Conservation (phyloP, 2,329 filamentous ascomycete species). For the Lizonia empirigonia region DNA sequence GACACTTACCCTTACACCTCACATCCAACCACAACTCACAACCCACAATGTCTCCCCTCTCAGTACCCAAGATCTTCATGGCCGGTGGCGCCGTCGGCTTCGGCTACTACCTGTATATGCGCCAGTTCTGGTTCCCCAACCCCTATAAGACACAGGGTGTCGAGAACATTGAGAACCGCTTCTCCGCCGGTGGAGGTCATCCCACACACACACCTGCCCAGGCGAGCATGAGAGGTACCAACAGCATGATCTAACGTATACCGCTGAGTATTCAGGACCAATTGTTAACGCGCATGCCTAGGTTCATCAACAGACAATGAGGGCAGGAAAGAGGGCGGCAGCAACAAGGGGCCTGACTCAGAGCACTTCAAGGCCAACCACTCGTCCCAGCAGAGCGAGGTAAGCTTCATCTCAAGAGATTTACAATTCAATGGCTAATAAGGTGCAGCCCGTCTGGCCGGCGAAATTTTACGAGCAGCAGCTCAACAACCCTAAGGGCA, state of each 20-base stretch:
- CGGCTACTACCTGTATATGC: constrained; percentile 46
- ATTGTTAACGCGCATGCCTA: constrained; percentile 7
- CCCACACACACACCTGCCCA: constrained; percentile 40
- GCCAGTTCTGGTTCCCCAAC: constrained; percentile 48
- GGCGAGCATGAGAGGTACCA: constrained; percentile 36
- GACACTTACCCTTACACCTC: background rate
- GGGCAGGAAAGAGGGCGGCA: constrained; percentile 29
- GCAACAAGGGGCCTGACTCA: constrained; percentile 36
- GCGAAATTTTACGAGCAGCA: constrained; percentile 43
- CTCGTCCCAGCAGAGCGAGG: constrained; percentile 34
- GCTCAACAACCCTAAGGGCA: constrained; percentile 42
- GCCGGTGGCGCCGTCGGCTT: constrained; percentile 45
- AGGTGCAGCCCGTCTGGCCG: constrained; percentile 32
- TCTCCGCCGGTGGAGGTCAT: constrained; percentile 38
- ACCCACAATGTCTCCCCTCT: constrained; percentile 38
- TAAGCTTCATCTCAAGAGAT: constrained; percentile 11
- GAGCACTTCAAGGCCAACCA: constrained; percentile 36
- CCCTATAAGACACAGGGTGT: constrained; percentile 44
- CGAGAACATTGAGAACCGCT: constrained; percentile 46
- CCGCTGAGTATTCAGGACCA: background rate
- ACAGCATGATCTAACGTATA: constrained; percentile 8
- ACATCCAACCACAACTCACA: constrained; percentile 4
- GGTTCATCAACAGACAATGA: constrained; percentile 33
- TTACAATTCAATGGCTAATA: constrained; percentile 1
- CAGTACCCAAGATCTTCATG: constrained; percentile 47